Percentiles rank a stretch among this genome's conserved stretches.
These are phyloP conservation scores for Eremochloa ophiuroides DNA, from an alignment of 176 grass and related monocot genomes.

Conservation along the genomic window DNA sequence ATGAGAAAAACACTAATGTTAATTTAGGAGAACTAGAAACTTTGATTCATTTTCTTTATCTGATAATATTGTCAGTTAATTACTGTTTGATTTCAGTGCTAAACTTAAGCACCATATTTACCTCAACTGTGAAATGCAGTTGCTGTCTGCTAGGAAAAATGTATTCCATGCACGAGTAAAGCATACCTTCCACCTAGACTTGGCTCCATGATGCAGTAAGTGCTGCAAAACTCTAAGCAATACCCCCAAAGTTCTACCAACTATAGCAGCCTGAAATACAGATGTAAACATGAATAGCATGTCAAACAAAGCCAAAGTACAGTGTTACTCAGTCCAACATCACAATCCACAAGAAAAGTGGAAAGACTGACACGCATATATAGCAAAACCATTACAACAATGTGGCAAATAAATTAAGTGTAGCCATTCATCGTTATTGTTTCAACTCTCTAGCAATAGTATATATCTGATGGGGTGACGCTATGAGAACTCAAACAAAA, in stretches of 20 bases:
- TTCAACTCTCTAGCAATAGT: background rate
- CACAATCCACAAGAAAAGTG: background rate
- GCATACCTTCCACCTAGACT: conserved; percentile 55
- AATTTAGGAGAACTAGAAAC: background rate
- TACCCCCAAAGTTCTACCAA: conserved; percentile 63
- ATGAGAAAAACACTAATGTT: background rate
- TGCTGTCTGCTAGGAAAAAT: background rate
- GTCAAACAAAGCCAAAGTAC: background rate
- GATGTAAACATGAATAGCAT: conserved; percentile 15
- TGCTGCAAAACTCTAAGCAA: conserved; percentile 56
- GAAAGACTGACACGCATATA: background rate
- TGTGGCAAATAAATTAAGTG: background rate
- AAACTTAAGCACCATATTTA: background rate
- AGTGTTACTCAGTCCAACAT: background rate
- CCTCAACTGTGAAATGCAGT: background rate
- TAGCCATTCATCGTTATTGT: background rate
- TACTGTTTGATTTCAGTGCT: background rate
- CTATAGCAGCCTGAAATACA: conserved; percentile 56
- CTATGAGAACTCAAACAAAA: background rate
- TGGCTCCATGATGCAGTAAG: conserved; percentile 44
- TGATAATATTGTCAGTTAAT: background rate
- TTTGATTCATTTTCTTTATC: background rate
- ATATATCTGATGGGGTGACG: background rate
- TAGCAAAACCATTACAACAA: background rate
- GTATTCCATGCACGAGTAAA: conserved; percentile 7